A percentile compares a stretch with the other conserved stretches of the same genome.
Evolutionary conservation across 1,284 basidiomycete species (phyloP).

Genomic region (Apiotrichum domesticum): DNA sequence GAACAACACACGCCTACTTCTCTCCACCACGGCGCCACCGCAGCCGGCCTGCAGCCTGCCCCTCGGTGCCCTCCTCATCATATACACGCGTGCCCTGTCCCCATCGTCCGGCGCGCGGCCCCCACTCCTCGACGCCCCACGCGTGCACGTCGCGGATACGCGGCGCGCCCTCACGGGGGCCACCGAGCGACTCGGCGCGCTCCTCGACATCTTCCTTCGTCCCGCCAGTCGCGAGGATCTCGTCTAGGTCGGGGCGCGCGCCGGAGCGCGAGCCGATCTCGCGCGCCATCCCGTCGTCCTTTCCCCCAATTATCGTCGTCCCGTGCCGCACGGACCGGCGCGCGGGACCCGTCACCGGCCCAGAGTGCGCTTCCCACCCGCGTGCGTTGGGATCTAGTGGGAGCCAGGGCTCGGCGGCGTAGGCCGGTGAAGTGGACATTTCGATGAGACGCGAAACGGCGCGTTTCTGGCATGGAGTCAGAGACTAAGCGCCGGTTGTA

Average conservation of each 20-base stretch:
- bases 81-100: conserved; percentile 43
- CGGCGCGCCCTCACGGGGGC: conserved; percentile 23
- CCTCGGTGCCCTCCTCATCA: conserved; percentile 2
- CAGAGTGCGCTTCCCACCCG: conserved; percentile 45
- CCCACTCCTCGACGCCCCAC: conserved; percentile 50
- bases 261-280: conserved; percentile 1
- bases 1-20: not conserved
- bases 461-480: conserved; percentile 45
- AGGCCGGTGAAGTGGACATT: conserved; percentile 56
- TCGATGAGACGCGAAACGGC: conserved; percentile 62
- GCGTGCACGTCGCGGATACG: conserved; percentile 38
- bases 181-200: not conserved
- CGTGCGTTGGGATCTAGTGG: conserved; percentile 32
- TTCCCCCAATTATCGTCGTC: not conserved
- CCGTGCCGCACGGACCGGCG: not conserved
- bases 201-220: not conserved
- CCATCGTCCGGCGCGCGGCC: conserved; percentile 49
- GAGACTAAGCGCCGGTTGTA: not conserved
- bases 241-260: not conserved
- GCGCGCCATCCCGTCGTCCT: conserved; percentile 3
- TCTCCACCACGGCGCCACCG: conserved; percentile 2
- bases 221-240: not conserved
- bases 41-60: not conserved
- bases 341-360: not conserved
- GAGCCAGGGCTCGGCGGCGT: conserved; percentile 48